phyloP scores from a whole-genome alignment of 2,329 filamentous ascomycete species.

The Apiospora sp. region DNA sequence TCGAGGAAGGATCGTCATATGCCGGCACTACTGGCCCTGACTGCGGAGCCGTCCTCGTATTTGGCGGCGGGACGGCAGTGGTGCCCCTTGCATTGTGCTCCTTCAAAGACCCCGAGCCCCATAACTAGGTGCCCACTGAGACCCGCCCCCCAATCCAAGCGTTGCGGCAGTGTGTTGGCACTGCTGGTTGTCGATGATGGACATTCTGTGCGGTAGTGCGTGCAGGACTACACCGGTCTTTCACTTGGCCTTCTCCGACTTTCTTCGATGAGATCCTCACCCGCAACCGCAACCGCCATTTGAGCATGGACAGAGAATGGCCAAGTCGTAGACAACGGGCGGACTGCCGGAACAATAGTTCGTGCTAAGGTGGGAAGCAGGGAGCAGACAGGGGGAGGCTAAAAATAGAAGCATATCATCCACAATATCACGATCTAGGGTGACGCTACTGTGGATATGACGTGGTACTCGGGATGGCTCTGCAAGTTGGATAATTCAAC shows the following conservation, averaged over 20 bases:
- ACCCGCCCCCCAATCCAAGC: not conserved
- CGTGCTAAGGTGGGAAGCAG: not conserved
- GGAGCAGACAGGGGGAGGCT: not conserved
- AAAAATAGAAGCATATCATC: not conserved
- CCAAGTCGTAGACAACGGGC: not conserved
- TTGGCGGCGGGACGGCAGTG: conserved; percentile 8
- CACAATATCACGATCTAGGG: conserved; percentile 1
- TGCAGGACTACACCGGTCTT: not conserved
- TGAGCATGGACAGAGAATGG: not conserved
- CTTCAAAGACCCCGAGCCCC: not conserved
- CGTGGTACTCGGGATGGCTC: not conserved
- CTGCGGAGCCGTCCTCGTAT: conserved; percentile 16
- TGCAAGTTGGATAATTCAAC: not conserved
- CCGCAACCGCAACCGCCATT: not conserved
- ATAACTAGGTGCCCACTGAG: conserved; percentile 9
- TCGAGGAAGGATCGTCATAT: not conserved
- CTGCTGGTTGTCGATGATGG: not conserved
- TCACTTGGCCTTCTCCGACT: not conserved
- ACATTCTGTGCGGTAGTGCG: not conserved
- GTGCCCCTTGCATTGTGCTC: not conserved
- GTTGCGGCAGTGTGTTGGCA: not conserved
- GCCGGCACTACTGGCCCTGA: conserved; percentile 4
- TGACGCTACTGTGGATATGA: not conserved
- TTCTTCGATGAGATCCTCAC: not conserved
- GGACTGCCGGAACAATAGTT: not conserved